phyloP scores from a whole-genome alignment of 345 rosid species.

The Limnanthes douglasii region DNA sequence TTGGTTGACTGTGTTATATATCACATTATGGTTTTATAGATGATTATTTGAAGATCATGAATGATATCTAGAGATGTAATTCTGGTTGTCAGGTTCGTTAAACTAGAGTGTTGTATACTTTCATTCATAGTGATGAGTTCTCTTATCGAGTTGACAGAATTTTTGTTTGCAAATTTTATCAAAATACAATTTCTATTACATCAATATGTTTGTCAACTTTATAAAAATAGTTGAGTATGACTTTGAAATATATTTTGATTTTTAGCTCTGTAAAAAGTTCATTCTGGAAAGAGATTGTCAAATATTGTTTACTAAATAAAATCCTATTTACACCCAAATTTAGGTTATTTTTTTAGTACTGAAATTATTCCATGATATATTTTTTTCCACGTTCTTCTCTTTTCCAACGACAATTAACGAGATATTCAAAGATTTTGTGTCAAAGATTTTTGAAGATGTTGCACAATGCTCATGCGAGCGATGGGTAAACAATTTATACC shows the following conservation, averaged over 20 bases:
- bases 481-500: constrained; percentile 80
- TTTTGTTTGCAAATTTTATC: background rate
- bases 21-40: constrained; percentile 88
- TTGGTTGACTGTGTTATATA: constrained; percentile 6
- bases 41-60: constrained; percentile 83
- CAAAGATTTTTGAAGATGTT: constrained; percentile 38
- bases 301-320: too few relatives aligned
- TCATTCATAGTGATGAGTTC: too few relatives aligned
- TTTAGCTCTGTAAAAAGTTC: too few relatives aligned
- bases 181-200: too few relatives aligned
- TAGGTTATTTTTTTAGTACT: too few relatives aligned
- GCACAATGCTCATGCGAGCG: constrained; percentile 41
- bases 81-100: constrained; percentile 59
- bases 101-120: too few relatives aligned
- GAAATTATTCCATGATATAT: constrained; percentile 1
- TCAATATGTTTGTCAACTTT: too few relatives aligned
- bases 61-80: constrained; percentile 43
- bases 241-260: too few relatives aligned
- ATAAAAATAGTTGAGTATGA: too few relatives aligned
- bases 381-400: constrained; percentile 52
- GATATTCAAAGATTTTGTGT: constrained; percentile 61
- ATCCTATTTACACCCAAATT: too few relatives aligned
- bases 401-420: constrained; percentile 92
- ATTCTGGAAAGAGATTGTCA: too few relatives aligned
- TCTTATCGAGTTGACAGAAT: background rate